These are phyloP conservation scores for Chytriomyces confervae DNA, from an alignment of 192 early-diverging fungal genomes.

Conservation along the genomic window DNA sequence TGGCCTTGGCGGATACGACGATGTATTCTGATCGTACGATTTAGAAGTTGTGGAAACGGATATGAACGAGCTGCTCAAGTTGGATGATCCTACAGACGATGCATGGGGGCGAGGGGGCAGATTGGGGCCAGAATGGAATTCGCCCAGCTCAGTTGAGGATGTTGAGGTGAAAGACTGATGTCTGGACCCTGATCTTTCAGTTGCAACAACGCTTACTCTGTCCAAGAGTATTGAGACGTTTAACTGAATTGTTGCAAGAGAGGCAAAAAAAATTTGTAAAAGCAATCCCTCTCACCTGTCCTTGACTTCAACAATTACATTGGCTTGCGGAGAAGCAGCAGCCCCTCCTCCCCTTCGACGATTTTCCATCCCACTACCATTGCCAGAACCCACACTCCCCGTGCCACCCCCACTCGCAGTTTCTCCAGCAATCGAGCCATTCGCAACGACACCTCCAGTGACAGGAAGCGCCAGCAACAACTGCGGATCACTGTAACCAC, in stretches of 20 bases:
- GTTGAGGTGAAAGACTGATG: too few species aligned
- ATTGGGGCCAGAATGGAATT: not conserved
- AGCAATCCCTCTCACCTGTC: too few species aligned
- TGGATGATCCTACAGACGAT: not conserved
- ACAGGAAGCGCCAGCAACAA: conserved; percentile 21
- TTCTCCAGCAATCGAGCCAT: too few species aligned
- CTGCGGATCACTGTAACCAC: conserved; percentile 29
- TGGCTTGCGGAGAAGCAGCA: not conserved
- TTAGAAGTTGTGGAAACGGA: not conserved
- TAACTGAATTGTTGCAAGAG: too few species aligned
- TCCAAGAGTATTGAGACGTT: too few species aligned
- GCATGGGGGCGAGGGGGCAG: not conserved
- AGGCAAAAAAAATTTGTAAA: too few species aligned
- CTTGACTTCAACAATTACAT: not conserved
- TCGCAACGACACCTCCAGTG: not conserved
- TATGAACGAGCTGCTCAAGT: not conserved
- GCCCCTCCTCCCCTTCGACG: not conserved
- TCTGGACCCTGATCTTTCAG: too few species aligned
- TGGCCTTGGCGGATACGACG: too few species aligned
- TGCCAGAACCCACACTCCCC: not conserved
- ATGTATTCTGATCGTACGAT: not conserved
- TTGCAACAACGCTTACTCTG: too few species aligned
- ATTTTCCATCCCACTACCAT: not conserved
- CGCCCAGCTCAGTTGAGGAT: not conserved
- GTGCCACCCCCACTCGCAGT: not conserved